Base-by-base conservation (phyloP, 176 grass and related monocot genomes). In the Carex parvula region DNA sequence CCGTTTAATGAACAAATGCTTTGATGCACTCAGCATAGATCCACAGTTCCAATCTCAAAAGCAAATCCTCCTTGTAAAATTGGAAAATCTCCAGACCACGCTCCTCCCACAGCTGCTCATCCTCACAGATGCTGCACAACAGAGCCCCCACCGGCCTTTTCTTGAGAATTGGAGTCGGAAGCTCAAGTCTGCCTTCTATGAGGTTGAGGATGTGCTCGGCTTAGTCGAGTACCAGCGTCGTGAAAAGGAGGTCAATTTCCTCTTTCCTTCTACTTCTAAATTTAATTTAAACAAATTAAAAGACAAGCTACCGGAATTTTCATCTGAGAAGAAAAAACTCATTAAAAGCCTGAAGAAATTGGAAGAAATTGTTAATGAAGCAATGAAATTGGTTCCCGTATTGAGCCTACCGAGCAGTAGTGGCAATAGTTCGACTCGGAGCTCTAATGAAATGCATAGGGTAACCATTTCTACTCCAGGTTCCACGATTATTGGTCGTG, bases 341-440 rank as follows among this genome's bases (percentile, higher is more conserved):
- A 17, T 79, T 32, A 81, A 82, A 65, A 85, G 76, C 57, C 42
- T 89, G 18, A 29, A 89, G 15, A 14, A 79, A 1, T 6, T 90
- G 0, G 73, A 90, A 64, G 32, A 73, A 8, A 41, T 18, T 56
- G 52, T 80, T 1, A 62, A 2, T 15, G 58, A 69, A 8, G 66
- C 32, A 0, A 74, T 33, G 63, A 57, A 74, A 77, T 81, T 79
- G 64, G 22, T 12, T 35, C 16, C 4, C 9, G 58, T 69, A 4
- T 0, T 6, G 8, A 8, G 1, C 69, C 64, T 82, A 42, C 4
- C 10, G 17, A 79, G 64, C 1, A 6, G 2, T 7, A 79, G 59
- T 39, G 35, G 35, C 35, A 37, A 37, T 37, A 37, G 4, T 4
- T 4, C 35, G 4, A 37, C 35, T 4, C 35, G 35, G 35, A 37